phyloP scores from a whole-genome alignment of 2,329 filamentous ascomycete genomes.

The Tothia fuscella region DNA sequence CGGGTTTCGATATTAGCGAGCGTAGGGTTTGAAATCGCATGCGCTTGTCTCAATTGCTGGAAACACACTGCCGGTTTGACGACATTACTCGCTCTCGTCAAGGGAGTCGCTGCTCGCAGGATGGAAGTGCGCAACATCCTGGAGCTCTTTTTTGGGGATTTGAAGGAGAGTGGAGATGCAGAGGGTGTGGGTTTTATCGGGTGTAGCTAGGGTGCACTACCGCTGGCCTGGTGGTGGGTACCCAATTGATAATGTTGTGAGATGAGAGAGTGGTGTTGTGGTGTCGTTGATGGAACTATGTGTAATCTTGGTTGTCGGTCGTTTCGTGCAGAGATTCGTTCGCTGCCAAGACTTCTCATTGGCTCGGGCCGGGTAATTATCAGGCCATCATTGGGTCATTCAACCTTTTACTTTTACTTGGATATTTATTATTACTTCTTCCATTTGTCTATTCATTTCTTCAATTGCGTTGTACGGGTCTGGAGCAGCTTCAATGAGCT shows the following conservation, averaged over 20 bases:
- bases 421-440: too few relatives aligned
- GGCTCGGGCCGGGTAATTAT: too few relatives aligned
- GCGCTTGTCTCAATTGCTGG: slow-evolving; percentile 53
- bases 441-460: too few relatives aligned
- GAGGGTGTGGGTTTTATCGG: background rate
- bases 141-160: background rate
- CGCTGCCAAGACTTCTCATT: background rate
- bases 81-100: too few relatives aligned
- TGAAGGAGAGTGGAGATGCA: slow-evolving; percentile 1
- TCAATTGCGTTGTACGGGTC: too few relatives aligned
- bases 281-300: background rate
- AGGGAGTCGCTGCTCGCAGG: slow-evolving; percentile 16
- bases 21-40: slow-evolving; percentile 95
- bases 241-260: background rate
- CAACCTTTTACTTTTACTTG: too few relatives aligned
- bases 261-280: background rate
- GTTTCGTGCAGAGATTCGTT: background rate
- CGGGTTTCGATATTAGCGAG: slow-evolving; percentile 98
- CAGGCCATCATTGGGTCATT: too few relatives aligned
- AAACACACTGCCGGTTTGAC: too few relatives aligned
- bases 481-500: too few relatives aligned
- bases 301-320: slow-evolving; percentile 2
- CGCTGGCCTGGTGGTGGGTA: slow-evolving; percentile 17
- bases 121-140: slow-evolving; percentile 29
- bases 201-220: background rate